phyloP scores from a whole-genome alignment of 2,329 filamentous ascomycete genomes.

The Rasamsonia emersonii region DNA sequence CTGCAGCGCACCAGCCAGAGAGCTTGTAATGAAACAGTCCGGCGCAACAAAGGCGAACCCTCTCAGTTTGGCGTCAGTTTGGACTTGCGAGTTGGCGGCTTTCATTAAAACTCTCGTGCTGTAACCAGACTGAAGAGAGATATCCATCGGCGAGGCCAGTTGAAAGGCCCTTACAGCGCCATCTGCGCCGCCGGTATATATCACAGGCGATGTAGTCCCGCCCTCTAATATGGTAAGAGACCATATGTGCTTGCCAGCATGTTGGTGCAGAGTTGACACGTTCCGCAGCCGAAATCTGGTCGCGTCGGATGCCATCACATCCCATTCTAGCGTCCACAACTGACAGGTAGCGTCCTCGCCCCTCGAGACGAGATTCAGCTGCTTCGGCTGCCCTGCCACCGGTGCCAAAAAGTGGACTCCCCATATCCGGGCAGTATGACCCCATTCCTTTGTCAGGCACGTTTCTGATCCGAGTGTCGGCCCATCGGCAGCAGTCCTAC shows the following conservation, averaged over 20 bases:
- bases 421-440: slow-evolving; percentile 87
- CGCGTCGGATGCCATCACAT: slow-evolving; percentile 8
- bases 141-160: slow-evolving; percentile 3
- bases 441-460: slow-evolving; percentile 66
- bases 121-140: slow-evolving; percentile 7
- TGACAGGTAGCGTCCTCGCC: slow-evolving; percentile 77
- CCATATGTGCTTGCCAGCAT: slow-evolving; percentile 90
- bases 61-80: slow-evolving; percentile 14
- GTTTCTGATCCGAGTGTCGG: slow-evolving; percentile 32
- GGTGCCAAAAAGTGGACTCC: slow-evolving; percentile 57
- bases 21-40: slow-evolving; percentile 24
- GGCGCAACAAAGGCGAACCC: slow-evolving; percentile 26
- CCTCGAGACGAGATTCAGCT: slow-evolving; percentile 59
- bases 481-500: slow-evolving; percentile 28
- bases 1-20: slow-evolving; percentile 22
- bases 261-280: slow-evolving; percentile 51
- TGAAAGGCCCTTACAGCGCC: slow-evolving; percentile 46
- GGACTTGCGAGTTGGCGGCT: slow-evolving; percentile 9
- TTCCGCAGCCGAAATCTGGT: slow-evolving; percentile 27
- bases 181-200: slow-evolving; percentile 80
- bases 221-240: slow-evolving; percentile 45
- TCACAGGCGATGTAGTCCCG: slow-evolving; percentile 25
- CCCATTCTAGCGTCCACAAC: slow-evolving; percentile 55
- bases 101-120: slow-evolving; percentile 8
- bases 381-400: slow-evolving; percentile 13